Evolutionary conservation across 2,329 filamentous ascomycete genomes (phyloP), one percentile per base, ranked within the genome.

Genomic region (Sclerotinia glacialis): DNA sequence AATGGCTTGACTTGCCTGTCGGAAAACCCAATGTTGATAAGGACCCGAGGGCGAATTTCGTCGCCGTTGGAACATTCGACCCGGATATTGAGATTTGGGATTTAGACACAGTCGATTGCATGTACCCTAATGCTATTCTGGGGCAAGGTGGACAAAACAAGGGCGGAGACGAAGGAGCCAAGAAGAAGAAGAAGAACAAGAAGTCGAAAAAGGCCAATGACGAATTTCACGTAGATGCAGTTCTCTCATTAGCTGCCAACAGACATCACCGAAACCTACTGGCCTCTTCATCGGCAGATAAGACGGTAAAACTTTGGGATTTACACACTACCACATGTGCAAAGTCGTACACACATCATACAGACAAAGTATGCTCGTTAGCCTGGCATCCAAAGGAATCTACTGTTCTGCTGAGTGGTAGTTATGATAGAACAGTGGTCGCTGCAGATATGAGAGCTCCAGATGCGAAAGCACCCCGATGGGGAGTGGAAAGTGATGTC

Each of bases 71-170:
- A 67, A 98, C 95, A 5, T 97, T 98, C 87, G 94, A 98, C 76
- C 94, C 95, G 1, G 95, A 99, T 75, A 99, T 99, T 73, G 95
- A 99, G 81, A 88, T 99, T 64, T 99, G 95, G 95, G 93, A 99
- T 76, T 83, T 99, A 64, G 95, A 99, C 77, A 90, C 93, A 9
- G 88, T 99, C 63, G 95, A 99, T 80, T 91, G 90, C 86, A 96
- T 99, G 91, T 99, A 97, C 76, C 95, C 95, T 28, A 96, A 97
- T 76, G 93, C 94, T 12, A 96, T 99, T 70, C 86, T 99, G 6
- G 95, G 95, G 12, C 90, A 94, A 76, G 87, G 85, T 65, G 82
- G 74, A 26, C 69, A 76, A 34, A 80, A 82, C 52, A 79, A 82
- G 23, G 73, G 82, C 47, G 83, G 82, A 55, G 75, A 79, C 2